Percentiles rank a stretch among this genome's conserved stretches.
Conservation (phyloP, 78 protist species). For the Cyanophora paradoxa region DNA sequence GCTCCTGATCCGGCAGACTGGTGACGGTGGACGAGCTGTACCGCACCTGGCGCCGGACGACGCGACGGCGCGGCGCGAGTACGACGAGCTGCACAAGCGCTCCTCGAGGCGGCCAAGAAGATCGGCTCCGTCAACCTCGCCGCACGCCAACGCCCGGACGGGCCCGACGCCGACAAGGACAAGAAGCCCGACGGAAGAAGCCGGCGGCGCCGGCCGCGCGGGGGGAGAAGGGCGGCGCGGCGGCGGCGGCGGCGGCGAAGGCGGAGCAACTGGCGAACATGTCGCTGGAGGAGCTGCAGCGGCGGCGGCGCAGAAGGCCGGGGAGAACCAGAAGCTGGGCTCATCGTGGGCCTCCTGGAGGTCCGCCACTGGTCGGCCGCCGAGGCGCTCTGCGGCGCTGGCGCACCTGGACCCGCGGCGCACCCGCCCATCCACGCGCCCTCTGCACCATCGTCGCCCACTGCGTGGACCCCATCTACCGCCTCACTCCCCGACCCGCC, state of each 20-base stretch:
- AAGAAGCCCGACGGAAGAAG: not conserved
- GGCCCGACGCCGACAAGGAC: not conserved
- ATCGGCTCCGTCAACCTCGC: not conserved
- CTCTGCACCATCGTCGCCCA: not conserved
- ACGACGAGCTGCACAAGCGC: not conserved
- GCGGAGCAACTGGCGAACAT: too few relatives aligned
- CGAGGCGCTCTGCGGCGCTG: not conserved
- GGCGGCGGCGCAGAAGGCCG: not conserved
- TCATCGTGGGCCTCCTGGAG: not conserved
- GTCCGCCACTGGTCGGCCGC: conserved; percentile 12
- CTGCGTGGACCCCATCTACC: not conserved
- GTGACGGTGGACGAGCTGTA: not conserved
- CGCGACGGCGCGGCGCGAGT: not conserved
- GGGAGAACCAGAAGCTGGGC: conserved; percentile 8
- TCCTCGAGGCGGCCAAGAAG: not conserved
- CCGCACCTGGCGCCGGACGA: conserved; percentile 7
- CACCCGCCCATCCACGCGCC: not conserved
- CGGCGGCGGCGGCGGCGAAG: not conserved
- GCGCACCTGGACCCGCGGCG: not conserved
- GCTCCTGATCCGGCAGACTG: not conserved
- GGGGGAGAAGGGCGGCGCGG: not conserved
- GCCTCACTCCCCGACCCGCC: not conserved
- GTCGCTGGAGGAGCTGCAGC: too few relatives aligned
- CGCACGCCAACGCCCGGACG: not conserved
- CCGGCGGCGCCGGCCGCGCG: not conserved